Percentiles rank a stretch among this genome's conserved stretches.
Evolutionary conservation across 352 stramenopile genomes (phyloP).

Genomic region (Globisporangium perplexum): DNA sequence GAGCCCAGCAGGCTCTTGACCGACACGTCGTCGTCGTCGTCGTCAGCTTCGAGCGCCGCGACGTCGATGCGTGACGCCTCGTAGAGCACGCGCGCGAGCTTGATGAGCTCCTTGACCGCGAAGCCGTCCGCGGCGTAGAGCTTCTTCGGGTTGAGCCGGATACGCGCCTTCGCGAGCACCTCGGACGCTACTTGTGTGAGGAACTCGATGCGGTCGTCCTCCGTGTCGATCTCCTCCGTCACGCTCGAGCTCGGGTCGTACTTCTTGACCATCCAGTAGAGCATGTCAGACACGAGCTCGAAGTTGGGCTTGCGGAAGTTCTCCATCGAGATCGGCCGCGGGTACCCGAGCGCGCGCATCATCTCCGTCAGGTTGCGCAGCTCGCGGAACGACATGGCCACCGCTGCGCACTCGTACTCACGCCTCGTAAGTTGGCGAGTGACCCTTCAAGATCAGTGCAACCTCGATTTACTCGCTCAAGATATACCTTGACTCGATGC

Average conservation of each 20-base stretch:
- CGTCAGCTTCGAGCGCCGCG: slow-evolving; percentile 43
- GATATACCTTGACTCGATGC: too few species aligned
- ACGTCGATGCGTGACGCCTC: slow-evolving; percentile 76
- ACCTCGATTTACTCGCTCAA: too few species aligned
- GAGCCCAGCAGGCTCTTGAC: slow-evolving; percentile 69
- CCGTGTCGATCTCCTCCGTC: slow-evolving; percentile 92
- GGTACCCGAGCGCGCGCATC: slow-evolving; percentile 93
- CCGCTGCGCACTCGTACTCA: neutral
- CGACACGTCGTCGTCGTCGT: slow-evolving; percentile 69
- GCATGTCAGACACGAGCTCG: slow-evolving; percentile 92
- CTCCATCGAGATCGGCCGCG: slow-evolving; percentile 85
- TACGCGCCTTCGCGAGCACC: slow-evolving; percentile 86
- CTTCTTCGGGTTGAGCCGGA: slow-evolving; percentile 93
- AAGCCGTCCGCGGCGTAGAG: slow-evolving; percentile 95
- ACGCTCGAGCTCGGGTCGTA: slow-evolving; percentile 83
- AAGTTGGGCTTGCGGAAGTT: slow-evolving; percentile 97
- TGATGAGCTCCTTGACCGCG: slow-evolving; percentile 93
- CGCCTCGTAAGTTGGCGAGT: neutral
- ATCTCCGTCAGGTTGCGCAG: slow-evolving; percentile 94
- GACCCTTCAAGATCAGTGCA: too few species aligned
- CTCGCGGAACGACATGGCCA: slow-evolving; percentile 79
- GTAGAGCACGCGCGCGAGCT: slow-evolving; percentile 92
- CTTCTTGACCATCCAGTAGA: slow-evolving; percentile 97
- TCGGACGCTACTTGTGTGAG: slow-evolving; percentile 81
- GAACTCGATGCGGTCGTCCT: slow-evolving; percentile 94